phyloP scores from a whole-genome alignment of 2,329 filamentous ascomycete species.

The Diplocarpon mali region DNA sequence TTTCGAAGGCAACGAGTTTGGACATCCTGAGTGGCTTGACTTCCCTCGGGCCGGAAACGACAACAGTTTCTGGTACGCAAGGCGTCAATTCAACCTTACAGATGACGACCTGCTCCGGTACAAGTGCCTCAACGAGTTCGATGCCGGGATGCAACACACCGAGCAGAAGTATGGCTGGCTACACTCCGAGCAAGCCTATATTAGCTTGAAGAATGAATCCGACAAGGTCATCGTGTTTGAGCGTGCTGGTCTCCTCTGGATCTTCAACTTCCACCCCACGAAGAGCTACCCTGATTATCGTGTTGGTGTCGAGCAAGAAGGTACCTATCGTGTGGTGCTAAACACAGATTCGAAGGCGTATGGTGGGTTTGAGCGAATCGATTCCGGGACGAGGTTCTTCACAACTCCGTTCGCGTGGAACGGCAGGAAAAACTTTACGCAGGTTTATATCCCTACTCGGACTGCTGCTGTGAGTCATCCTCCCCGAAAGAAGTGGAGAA shows the following conservation, averaged over 20 bases:
- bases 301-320: constrained; percentile 72
- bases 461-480: constrained; percentile 61
- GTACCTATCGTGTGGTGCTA: constrained; percentile 79
- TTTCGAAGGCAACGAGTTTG: constrained; percentile 98
- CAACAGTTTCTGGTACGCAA: constrained; percentile 90
- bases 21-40: constrained; percentile 97
- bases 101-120: constrained; percentile 82
- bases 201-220: constrained; percentile 83
- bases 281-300: constrained; percentile 86
- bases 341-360: constrained; percentile 69
- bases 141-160: constrained; percentile 77
- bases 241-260: constrained; percentile 76
- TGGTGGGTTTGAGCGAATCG: constrained; percentile 70
- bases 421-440: constrained; percentile 75
- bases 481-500: neutral
- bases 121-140: constrained; percentile 85
- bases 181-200: constrained; percentile 72
- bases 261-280: constrained; percentile 91
- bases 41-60: constrained; percentile 89
- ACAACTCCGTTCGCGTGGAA: constrained; percentile 91
- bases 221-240: constrained; percentile 98
- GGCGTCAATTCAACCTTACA: constrained; percentile 85
- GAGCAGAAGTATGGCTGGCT: constrained; percentile 92
- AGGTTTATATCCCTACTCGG: constrained; percentile 79
- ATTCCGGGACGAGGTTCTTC: constrained; percentile 77